Evolutionary conservation across 495 filamentous ascomycete genomes (phyloP).

Genomic region (Aspergillus sclerotioniger): DNA sequence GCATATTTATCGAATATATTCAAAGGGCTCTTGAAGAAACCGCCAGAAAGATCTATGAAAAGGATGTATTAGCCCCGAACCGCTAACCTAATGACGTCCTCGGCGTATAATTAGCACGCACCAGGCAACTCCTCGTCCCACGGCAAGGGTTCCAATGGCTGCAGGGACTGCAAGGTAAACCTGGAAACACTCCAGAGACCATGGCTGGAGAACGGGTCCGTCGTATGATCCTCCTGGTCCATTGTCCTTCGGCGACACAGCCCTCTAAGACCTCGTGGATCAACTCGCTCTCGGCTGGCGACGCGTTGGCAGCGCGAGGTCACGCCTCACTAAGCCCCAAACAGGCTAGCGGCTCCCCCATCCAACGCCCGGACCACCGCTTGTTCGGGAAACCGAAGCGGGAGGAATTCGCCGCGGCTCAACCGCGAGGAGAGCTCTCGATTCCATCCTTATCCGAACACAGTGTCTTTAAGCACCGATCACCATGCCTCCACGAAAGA

Average conservation of each 20-base stretch:
- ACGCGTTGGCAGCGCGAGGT: slow-evolving; percentile 26
- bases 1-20: slow-evolving; percentile 23
- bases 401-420: slow-evolving; percentile 7
- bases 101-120: slow-evolving; percentile 18
- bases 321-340: slow-evolving; percentile 20
- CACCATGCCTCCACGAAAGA: slow-evolving; percentile 76
- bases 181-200: slow-evolving; percentile 59
- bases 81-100: not conserved
- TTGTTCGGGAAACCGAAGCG: slow-evolving; percentile 23
- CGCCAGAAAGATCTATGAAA: slow-evolving; percentile 28
- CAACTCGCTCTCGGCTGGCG: slow-evolving; percentile 11
- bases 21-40: slow-evolving; percentile 25
- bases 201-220: slow-evolving; percentile 69
- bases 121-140: slow-evolving; percentile 38
- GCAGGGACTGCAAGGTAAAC: slow-evolving; percentile 41
- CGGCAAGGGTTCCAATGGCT: slow-evolving; percentile 37
- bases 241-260: slow-evolving; percentile 27
- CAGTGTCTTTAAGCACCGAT: not conserved
- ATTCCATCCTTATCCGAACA: not conserved
- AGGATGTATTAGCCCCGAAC: slow-evolving; percentile 2
- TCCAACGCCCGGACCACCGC: slow-evolving; percentile 33
- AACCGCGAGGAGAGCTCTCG: not conserved
- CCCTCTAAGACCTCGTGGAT: slow-evolving; percentile 2
- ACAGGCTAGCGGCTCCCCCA: slow-evolving; percentile 10
- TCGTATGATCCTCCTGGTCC: slow-evolving; percentile 45